Evolutionary conservation across 352 stramenopile species (phyloP), one percentile per base, ranked within the genome.

Genomic region (Phytophthora nicotianae): DNA sequence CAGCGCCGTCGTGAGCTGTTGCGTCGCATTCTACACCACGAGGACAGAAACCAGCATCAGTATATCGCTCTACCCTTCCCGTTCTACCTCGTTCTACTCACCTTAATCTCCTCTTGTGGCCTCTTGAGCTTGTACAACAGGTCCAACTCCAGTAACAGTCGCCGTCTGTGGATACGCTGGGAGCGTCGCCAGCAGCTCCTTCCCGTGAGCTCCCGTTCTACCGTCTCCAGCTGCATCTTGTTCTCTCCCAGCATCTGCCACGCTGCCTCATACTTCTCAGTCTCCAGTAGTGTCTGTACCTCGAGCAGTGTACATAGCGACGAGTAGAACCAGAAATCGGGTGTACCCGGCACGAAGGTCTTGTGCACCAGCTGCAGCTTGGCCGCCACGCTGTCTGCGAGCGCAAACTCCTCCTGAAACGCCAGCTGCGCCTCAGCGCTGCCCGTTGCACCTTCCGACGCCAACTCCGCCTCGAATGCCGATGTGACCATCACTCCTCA

Each of bases 71-170:
- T 24, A 49, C 6, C 7, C 19, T 5, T 10, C 11, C 9, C 2
- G n/a, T n/a, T 48, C 33, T 45, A 52, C n/a, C 20, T 24, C 11
- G 50, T 20, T 55, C 24, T 58, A 68, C 45, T 9, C 10, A 64
- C 57, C 57, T 42, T 21, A 14, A 69, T 57, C 11, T 68, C 63
- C 3, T 70, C 65, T 40, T 61, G 13, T 0, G 61, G n/a, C 26
- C 58, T 73, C 24, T 61, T 64, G 8, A 84, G 37, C 40, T 65
- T 76, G 49, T 57, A 74, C 20, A 52, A 49, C 1, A 82, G 40
- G 20, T 88, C 79, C 35, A 88, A 58, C 47, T 81, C 61, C 23
- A 86, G 54, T 38, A 88, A 19, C 32, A 65, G 20, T 3, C 65
- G 63, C 7, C 78, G 74, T n/a, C 70, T 50, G 19, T 62, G 47